Evolutionary conservation across 352 stramenopile species (phyloP).

Genomic region (Aphanomyces cochlioides): DNA sequence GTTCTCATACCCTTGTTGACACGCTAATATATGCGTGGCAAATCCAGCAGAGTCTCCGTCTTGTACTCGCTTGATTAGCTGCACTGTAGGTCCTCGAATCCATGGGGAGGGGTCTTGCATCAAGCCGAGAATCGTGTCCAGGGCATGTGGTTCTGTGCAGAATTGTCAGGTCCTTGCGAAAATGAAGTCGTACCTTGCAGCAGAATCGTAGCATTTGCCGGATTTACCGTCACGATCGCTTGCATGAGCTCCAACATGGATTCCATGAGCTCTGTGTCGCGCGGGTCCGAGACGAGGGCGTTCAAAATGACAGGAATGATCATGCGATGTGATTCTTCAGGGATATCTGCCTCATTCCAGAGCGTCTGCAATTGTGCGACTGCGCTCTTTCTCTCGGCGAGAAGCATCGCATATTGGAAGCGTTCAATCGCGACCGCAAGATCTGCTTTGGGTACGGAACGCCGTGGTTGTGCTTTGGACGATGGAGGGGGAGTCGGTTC

Average conservation of each 20-base stretch:
- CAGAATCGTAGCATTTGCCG: conserved; percentile 25
- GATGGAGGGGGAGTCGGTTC: neutral
- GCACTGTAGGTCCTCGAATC: conserved; percentile 67
- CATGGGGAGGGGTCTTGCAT: conserved; percentile 74
- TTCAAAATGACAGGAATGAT: conserved; percentile 53
- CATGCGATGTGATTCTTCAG: conserved; percentile 43
- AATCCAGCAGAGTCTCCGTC: conserved; percentile 51
- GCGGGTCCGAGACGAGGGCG: conserved; percentile 63
- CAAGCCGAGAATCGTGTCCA: conserved; percentile 58
- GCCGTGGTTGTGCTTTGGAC: neutral
- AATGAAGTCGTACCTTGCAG: conserved; percentile 33
- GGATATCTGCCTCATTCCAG: conserved; percentile 20
- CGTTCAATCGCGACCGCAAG: conserved; percentile 55
- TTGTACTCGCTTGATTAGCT: conserved; percentile 56
- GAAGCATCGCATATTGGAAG: conserved; percentile 68
- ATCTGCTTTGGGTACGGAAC: conserved; percentile 29
- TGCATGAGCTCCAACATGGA: conserved; percentile 75
- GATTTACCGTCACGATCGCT: conserved; percentile 37
- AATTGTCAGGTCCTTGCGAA: conserved; percentile 31
- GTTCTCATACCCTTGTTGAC: conserved; percentile 18
- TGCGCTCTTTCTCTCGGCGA: conserved; percentile 67
- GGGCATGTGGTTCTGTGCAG: conserved; percentile 29
- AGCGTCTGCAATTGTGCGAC: conserved; percentile 48
- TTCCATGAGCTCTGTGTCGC: conserved; percentile 83
- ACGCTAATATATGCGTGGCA: conserved; percentile 36